A percentile compares a stretch with the other conserved stretches of the same genome.
phyloP scores from a whole-genome alignment of 75 land plant genomes.

The Pinus tabuliformis region DNA sequence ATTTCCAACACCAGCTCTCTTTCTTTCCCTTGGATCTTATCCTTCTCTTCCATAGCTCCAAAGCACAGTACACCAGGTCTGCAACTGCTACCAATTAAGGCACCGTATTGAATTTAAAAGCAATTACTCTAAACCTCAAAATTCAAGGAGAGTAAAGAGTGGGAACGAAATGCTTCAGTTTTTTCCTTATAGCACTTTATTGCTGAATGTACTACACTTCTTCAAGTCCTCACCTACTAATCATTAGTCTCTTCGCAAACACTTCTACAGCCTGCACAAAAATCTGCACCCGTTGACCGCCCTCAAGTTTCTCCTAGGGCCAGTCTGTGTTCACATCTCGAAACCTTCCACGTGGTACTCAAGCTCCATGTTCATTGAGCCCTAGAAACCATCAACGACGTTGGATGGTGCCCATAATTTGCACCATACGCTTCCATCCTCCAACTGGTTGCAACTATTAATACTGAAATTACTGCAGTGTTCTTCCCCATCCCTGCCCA shows the following conservation, averaged over 20 bases:
- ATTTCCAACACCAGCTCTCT: neutral
- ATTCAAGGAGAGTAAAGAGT: slow-evolving; percentile 2
- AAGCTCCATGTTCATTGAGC: neutral
- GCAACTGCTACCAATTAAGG: neutral
- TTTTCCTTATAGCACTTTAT: slow-evolving; percentile 2
- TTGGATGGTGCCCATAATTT: neutral
- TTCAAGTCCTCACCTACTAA: too few relatives aligned
- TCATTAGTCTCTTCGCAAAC: neutral
- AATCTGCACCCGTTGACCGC: neutral
- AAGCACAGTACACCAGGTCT: neutral
- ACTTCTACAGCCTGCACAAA: too few relatives aligned
- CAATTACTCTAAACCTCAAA: slow-evolving; percentile 4
- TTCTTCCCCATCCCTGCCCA: too few relatives aligned
- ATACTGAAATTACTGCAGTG: neutral
- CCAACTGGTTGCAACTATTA: neutral
- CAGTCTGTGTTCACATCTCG: neutral
- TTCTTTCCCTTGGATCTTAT: neutral
- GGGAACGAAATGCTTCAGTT: neutral
- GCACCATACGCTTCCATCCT: neutral
- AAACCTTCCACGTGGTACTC: neutral
- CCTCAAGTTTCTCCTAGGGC: too few relatives aligned
- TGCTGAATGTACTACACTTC: slow-evolving; percentile 1
- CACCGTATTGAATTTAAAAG: slow-evolving; percentile 4
- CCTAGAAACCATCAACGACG: neutral
- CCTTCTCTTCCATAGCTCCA: slow-evolving; percentile 5